Base-by-base conservation (phyloP, 179 eudicot genomes). In the Heliamphora ciliata region DNA sequence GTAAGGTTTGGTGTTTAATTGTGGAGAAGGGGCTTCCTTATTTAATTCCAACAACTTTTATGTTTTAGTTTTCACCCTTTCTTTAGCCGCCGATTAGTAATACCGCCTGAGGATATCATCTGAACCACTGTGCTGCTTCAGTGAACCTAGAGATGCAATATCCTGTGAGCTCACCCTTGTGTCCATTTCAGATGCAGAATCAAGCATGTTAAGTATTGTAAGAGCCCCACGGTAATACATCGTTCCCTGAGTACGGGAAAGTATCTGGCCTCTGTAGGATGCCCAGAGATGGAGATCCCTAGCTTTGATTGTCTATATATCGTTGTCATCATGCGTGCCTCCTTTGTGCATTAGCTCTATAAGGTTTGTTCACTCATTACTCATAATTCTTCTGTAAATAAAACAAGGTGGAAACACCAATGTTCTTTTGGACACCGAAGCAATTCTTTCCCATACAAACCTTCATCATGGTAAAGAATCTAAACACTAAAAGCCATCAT, bases 211-310 rank as follows among this genome's bases (percentile, higher is more conserved):
- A 75, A 96, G 93, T 94, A 96, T 96, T 84, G 90, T 90, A 13
- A 96, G 90, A 8, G 99, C 99, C 82, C 95, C 82, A 60, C 94
- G 91, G 80, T 96, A 87, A 86, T 96, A 96, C 97, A 96, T 96
- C 98, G 94, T 96, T 76, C 99, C 99, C 85, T 98, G 90, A 72
- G 99, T 97, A 61, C 99, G 96, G 10, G 99, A 91, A 51, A 97
- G 93, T 69, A 98, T 97, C 83, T 97, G 99, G 58, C 99, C 99
- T 79, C 99, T 89, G 81, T 94, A 94, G 56, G 99, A 97, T 6
- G 93, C 99, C 99, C 99, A 97, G 17, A 88, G 90, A 65, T 98
- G 93, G 50, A 96, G 88, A 24, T 94, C 99, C 83, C 93, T 91
- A 66, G 85, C 82, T 86, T 87, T 96, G 8, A 76, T 82, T 1